Evolutionary conservation across 495 filamentous ascomycete species (phyloP).

Genomic region (Podospora pseudocomata): DNA sequence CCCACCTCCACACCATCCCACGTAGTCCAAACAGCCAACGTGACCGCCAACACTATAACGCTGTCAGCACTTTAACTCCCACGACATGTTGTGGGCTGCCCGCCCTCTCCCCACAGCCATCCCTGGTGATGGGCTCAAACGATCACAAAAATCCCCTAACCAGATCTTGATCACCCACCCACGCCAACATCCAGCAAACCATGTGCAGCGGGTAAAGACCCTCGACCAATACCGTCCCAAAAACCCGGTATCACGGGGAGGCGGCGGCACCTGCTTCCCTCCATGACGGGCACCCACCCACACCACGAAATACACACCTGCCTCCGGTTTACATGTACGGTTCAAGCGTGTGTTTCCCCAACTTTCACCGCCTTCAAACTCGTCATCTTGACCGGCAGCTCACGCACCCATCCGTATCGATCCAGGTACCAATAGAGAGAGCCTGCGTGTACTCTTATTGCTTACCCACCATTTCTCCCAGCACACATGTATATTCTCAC

Average conservation of each 20-base stretch:
- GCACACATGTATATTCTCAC: no score
- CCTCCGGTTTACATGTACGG: not conserved
- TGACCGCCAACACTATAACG: not conserved
- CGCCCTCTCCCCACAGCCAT: not conserved
- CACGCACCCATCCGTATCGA: no score
- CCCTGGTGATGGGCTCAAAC: not conserved
- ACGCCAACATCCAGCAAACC: not conserved
- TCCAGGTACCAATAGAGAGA: no score
- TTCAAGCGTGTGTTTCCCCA: not conserved
- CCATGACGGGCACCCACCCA: not conserved
- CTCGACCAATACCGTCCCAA: not conserved
- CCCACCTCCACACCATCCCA: no score
- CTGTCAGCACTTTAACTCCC: not conserved
- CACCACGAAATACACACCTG: not conserved
- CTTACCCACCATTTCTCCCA: no score
- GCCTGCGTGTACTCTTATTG: no score
- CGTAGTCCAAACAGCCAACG: not conserved
- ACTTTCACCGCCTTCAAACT: not conserved
- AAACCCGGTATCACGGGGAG: not conserved
- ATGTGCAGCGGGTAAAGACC: not conserved
- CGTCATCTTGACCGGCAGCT: not conserved
- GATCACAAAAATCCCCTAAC: not conserved
- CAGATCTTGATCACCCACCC: not conserved
- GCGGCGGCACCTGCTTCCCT: conserved; percentile 9
- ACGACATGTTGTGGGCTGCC: not conserved